Percentiles rank a stretch among this genome's conserved stretches.
Conservation (phyloP, 139 green algal genomes). For the Klebsormidium nitens region DNA sequence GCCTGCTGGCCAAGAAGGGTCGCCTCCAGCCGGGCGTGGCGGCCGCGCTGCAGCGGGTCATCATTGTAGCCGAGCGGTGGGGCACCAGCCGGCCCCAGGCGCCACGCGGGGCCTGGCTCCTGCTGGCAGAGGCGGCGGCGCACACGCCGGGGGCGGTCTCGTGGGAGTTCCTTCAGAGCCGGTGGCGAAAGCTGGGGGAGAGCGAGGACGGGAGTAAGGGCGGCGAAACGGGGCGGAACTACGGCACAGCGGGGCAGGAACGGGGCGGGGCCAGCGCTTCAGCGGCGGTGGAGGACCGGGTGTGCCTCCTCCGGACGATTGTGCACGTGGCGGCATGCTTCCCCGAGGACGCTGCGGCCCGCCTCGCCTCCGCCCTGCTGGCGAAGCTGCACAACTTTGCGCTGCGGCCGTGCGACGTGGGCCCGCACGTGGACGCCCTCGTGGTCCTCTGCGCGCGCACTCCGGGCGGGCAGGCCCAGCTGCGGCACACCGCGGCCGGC, state of each 20-base stretch:
- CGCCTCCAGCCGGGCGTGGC: not conserved
- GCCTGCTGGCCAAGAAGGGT: not conserved
- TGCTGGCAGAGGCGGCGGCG: constrained; percentile 23
- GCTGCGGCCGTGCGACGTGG: constrained; percentile 14
- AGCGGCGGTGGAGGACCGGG: not conserved
- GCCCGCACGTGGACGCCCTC: not conserved
- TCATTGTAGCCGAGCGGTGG: not conserved
- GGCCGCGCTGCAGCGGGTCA: not conserved
- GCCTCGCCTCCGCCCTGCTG: constrained; percentile 12
- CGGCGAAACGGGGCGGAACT: no score
- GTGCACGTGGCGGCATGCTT: constrained; percentile 18
- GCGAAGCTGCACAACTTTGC: constrained; percentile 19
- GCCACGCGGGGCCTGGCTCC: constrained; percentile 22
- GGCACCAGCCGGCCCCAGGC: not conserved
- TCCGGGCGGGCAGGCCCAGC: not conserved
- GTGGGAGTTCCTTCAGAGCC: constrained; percentile 31
- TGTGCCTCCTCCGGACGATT: constrained; percentile 16
- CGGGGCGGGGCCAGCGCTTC: not conserved
- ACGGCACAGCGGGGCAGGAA: not conserved
- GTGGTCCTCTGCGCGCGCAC: not conserved
- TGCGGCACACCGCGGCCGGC: not conserved
- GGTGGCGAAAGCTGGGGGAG: constrained; percentile 6
- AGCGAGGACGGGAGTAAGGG: not conserved
- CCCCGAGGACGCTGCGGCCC: constrained; percentile 8
- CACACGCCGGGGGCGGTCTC: constrained; percentile 14